Evolutionary conservation across 371 early-diverging fungal species (phyloP).

Genomic region (Actinomucor elegans): DNA sequence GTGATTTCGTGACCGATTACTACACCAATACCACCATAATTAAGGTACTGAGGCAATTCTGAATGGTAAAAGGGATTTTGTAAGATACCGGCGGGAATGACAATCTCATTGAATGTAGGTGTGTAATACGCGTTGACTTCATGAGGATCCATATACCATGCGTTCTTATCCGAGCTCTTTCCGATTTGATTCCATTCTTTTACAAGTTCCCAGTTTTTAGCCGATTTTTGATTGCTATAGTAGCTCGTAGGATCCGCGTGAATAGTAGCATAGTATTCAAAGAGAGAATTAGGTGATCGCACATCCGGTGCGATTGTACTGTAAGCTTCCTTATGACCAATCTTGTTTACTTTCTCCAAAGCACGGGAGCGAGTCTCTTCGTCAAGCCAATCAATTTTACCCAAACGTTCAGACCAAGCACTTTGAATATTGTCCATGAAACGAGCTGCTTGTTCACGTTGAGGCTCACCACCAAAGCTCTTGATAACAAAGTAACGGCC

Average conservation of each 20-base stretch:
- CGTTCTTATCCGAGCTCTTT: constrained; percentile 43
- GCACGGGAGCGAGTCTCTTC: constrained; percentile 44
- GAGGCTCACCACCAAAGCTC: constrained; percentile 41
- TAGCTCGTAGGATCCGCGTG: constrained; percentile 27
- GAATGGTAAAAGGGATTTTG: constrained; percentile 47
- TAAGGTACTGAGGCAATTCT: constrained; percentile 50
- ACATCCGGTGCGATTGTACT: constrained; percentile 49
- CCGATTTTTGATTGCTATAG: constrained; percentile 45
- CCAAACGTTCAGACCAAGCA: constrained; percentile 39
- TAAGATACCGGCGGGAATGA: constrained; percentile 63
- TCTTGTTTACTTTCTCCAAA: constrained; percentile 44
- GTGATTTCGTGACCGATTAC: constrained; percentile 66
- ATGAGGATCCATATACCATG: constrained; percentile 59
- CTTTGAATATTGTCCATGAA: constrained; percentile 36
- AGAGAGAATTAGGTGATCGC: constrained; percentile 40
- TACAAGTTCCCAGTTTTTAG: constrained; percentile 16
- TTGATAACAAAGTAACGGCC: constrained; percentile 57
- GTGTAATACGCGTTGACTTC: constrained; percentile 67
- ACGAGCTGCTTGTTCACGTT: constrained; percentile 21
- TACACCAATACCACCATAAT: constrained; percentile 61
- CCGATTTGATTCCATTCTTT: constrained; percentile 29
- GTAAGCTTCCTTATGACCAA: constrained; percentile 51
- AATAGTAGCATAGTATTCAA: constrained; percentile 40
- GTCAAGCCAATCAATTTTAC: constrained; percentile 55
- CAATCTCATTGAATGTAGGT: constrained; percentile 53